Evolutionary conservation across 2,329 filamentous ascomycete genomes (phyloP), one percentile per base, ranked within the genome.

Genomic region (Ophiocordyceps camponoti-saundersi): DNA sequence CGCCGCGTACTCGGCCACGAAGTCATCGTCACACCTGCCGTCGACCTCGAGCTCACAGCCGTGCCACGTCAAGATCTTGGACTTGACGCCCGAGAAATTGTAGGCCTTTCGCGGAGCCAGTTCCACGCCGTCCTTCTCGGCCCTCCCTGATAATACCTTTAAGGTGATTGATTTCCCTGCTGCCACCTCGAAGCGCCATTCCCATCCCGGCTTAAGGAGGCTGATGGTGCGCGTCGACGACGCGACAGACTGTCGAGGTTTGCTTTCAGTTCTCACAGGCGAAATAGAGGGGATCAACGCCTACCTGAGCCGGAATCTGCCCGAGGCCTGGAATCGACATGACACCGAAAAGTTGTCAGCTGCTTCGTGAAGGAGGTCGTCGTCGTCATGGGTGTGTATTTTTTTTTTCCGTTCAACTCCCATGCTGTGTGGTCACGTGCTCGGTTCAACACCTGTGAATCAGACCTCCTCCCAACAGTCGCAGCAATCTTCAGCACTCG

Each of bases 51-150:
- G 68, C 46, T 79, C 79, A 65, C 88, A 95, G 56, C 92, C 90
- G 58, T 90, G 80, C 82, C 87, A 95, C 45, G 89, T 94, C 62
- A 85, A 85, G 57, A 98, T 82, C 50, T 90, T 89, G 48, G 85
- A 84, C 67, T 93, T 93, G 54, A 76, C 77, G 48, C 86, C 85
- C 43, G 76, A 74, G 63, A 98, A 90, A 30, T 73, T 80, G 67
- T 96, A 96, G 11, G 77, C 73, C 46, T 83, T 82, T 48, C 82
- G 83, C 11, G 77, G 73, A 12, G 88, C 88, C 42, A 98, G 82
- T 66, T 98, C 92, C 47, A 90, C 89, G 59, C 92, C 92, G 60
- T 96, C 95, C 58, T 94, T 79, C 64, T 98, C 92, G 44, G 90
- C 92, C 1, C 82, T 87, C 50, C 92, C 92, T 32, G 75, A 78